Evolutionary conservation across 2,329 filamentous ascomycete genomes (phyloP).

Genomic region (Cercospora berteroae): DNA sequence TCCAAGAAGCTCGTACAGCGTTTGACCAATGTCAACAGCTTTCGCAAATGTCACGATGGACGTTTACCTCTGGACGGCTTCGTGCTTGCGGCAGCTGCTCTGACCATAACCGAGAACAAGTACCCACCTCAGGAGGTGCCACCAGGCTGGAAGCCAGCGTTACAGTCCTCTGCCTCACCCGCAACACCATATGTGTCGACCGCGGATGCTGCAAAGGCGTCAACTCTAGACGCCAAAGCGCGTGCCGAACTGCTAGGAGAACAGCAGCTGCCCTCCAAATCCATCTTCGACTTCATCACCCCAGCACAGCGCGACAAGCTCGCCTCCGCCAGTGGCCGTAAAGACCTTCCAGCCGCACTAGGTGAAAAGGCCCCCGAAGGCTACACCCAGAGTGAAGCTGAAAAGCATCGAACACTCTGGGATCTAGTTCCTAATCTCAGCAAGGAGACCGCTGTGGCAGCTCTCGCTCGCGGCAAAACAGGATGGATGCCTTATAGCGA

Average conservation of each 20-base stretch:
- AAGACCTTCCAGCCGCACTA: slow-evolving; percentile 71
- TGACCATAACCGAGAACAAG: slow-evolving; percentile 47
- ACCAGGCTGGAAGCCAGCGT: slow-evolving; percentile 67
- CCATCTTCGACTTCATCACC: slow-evolving; percentile 89
- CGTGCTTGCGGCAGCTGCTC: slow-evolving; percentile 57
- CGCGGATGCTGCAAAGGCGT: slow-evolving; percentile 73
- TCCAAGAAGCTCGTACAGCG: slow-evolving; percentile 57
- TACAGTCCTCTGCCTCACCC: slow-evolving; percentile 35
- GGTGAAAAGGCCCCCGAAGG: slow-evolving; percentile 68
- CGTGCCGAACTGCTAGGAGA: slow-evolving; percentile 81
- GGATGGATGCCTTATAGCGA: slow-evolving; percentile 83
- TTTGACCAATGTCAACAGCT: slow-evolving; percentile 43
- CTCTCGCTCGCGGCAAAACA: slow-evolving; percentile 51
- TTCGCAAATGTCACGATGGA: slow-evolving; percentile 78
- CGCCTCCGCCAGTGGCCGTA: slow-evolving; percentile 70
- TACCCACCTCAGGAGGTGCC: slow-evolving; percentile 69
- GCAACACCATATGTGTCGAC: slow-evolving; percentile 60
- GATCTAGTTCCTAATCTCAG: slow-evolving; percentile 47
- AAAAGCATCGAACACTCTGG: slow-evolving; percentile 57
- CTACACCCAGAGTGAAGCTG: slow-evolving; percentile 61
- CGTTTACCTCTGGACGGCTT: slow-evolving; percentile 79
- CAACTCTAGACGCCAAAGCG: slow-evolving; percentile 69
- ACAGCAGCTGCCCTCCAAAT: slow-evolving; percentile 79
- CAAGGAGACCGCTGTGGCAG: slow-evolving; percentile 45
- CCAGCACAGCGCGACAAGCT: slow-evolving; percentile 74